Conservation (phyloP, 345 rosid species). For the Pugionium cornutum region DNA sequence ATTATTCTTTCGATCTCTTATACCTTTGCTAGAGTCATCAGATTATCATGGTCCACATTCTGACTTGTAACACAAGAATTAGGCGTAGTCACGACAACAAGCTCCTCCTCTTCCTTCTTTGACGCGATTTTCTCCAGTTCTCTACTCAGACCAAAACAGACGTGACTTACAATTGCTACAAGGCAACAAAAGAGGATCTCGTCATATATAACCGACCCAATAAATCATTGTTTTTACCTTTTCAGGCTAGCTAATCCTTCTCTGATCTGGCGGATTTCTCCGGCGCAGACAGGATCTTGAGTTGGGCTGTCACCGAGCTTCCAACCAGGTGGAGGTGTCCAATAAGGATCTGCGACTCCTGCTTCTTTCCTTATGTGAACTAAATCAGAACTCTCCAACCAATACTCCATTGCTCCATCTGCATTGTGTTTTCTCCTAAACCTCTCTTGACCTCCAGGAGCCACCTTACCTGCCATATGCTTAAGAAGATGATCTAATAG, state of each 20-base stretch:
- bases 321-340: constrained; percentile 98
- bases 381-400: constrained; percentile 83
- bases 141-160: constrained; percentile 38
- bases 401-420: constrained; percentile 96
- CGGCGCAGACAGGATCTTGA: constrained; percentile 80
- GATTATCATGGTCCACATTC: constrained; percentile 36
- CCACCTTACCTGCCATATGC: constrained; percentile 95
- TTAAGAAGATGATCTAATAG: constrained; percentile 88
- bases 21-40: constrained; percentile 59
- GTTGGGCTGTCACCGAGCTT: constrained; percentile 77
- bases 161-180: constrained; percentile 5
- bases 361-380: constrained; percentile 68
- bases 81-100: constrained; percentile 43
- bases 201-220: background rate
- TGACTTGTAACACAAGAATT: constrained; percentile 45
- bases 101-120: constrained; percentile 54
- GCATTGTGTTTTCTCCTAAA: constrained; percentile 89
- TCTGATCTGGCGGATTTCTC: constrained; percentile 53
- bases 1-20: background rate
- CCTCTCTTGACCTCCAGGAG: constrained; percentile 84
- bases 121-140: constrained; percentile 47
- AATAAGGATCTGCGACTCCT: constrained; percentile 87
- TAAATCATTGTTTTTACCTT: constrained; percentile 43
- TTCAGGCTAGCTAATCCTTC: constrained; percentile 43
- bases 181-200: constrained; percentile 10